Evolutionary conservation across 495 filamentous ascomycete genomes (phyloP).

Genomic region (Aspergillus coremiiformis): DNA sequence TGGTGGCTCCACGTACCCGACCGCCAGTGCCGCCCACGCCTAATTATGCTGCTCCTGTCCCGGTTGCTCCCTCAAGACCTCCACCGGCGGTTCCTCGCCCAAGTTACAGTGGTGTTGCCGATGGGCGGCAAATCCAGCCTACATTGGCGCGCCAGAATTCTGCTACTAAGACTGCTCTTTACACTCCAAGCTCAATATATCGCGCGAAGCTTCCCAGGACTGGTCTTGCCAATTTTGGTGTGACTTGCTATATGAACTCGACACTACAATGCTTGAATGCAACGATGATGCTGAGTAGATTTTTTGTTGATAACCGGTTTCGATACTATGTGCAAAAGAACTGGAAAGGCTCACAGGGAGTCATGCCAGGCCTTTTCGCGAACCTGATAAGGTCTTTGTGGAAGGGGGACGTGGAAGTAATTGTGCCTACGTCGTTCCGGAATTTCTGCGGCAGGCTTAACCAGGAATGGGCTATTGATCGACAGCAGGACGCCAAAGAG

Average conservation of each 20-base stretch:
- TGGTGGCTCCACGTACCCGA: conserved; percentile 43
- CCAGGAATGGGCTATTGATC: conserved; percentile 51
- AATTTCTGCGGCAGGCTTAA: conserved; percentile 52
- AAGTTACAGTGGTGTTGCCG: conserved; percentile 83
- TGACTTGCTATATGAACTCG: conserved; percentile 88
- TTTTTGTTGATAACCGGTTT: conserved; percentile 56
- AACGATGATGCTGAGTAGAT: conserved; percentile 61
- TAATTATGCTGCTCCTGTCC: conserved; percentile 35
- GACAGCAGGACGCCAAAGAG: conserved; percentile 74
- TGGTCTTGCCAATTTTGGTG: conserved; percentile 72
- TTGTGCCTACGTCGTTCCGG: conserved; percentile 46
- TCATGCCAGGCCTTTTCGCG: conserved; percentile 68
- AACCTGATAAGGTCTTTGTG: conserved; percentile 69
- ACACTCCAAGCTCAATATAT: conserved; percentile 33
- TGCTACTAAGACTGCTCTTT: conserved; percentile 39
- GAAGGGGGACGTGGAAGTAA: conserved; percentile 59
- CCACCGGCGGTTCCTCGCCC: conserved; percentile 75
- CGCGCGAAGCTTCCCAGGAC: conserved; percentile 54
- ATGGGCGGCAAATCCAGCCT: conserved; percentile 50
- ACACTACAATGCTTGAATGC: conserved; percentile 76
- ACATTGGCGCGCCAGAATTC: conserved; percentile 41
- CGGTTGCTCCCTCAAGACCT: conserved; percentile 54
- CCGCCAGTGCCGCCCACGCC: conserved; percentile 18
- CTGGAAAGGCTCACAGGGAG: conserved; percentile 66
- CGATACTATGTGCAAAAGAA: conserved; percentile 52